A percentile compares a stretch with the other conserved stretches of the same genome.
Conservation (phyloP, 805 yeast species). For the Priceomyces fermenticarens region DNA sequence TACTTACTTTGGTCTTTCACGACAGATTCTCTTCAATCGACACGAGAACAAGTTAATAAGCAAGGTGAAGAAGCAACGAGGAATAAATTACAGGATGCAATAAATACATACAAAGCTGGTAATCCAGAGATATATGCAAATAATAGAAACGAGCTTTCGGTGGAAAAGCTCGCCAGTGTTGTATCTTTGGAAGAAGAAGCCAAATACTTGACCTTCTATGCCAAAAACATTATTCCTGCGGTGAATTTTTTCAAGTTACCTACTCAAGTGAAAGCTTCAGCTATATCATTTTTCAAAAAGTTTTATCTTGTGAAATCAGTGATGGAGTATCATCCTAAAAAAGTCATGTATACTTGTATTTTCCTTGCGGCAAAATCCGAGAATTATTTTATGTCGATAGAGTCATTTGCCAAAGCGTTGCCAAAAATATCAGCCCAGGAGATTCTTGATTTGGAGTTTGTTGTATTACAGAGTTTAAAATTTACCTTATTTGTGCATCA, state of each 20-base stretch:
- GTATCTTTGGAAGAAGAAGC: slow-evolving; percentile 70
- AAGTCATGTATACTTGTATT: slow-evolving; percentile 65
- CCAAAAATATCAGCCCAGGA: slow-evolving; percentile 63
- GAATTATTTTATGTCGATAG: slow-evolving; percentile 83
- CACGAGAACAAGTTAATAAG: slow-evolving; percentile 50
- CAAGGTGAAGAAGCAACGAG: slow-evolving; percentile 46
- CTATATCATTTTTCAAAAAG: slow-evolving; percentile 74
- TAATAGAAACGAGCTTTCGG: slow-evolving; percentile 25
- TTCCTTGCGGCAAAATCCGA: slow-evolving; percentile 93
- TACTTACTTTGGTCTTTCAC: slow-evolving; percentile 85
- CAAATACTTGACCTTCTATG: slow-evolving; percentile 64
- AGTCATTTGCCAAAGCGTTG: slow-evolving; percentile 69
- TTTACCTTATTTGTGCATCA: slow-evolving; percentile 86
- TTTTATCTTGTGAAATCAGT: slow-evolving; percentile 80
- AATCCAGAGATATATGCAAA: slow-evolving; percentile 28
- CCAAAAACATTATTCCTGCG: slow-evolving; percentile 66
- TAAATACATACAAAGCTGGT: slow-evolving; percentile 13
- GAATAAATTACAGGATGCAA: slow-evolving; percentile 24
- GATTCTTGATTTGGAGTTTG: slow-evolving; percentile 77
- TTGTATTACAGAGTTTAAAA: slow-evolving; percentile 65
- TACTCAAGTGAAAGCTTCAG: slow-evolving; percentile 84
- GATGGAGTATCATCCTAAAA: slow-evolving; percentile 85
- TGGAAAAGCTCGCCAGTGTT: slow-evolving; percentile 33
- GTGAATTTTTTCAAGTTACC: slow-evolving; percentile 78
- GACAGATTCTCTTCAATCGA: slow-evolving; percentile 47